A percentile compares a stretch with the other conserved stretches of the same genome.
phyloP scores from a whole-genome alignment of 164 flowering plant genomes.

The Paratinospora sagittata region DNA sequence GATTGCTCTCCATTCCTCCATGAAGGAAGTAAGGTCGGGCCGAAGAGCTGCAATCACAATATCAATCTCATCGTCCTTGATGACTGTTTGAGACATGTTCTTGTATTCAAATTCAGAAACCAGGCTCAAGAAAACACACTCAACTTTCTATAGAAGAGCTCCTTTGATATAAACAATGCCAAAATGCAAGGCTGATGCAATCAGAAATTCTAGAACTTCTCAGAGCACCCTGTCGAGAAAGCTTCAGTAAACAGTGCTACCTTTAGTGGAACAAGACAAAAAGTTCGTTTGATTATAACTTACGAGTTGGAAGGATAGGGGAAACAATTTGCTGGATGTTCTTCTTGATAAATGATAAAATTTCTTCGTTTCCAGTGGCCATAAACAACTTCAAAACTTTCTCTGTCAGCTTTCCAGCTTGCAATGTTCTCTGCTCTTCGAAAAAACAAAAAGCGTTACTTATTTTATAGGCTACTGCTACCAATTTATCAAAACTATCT shows the following conservation, averaged over 20 bases:
- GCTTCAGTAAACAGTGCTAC: slow-evolving; percentile 14
- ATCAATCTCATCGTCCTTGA: slow-evolving; percentile 63
- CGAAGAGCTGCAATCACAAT: slow-evolving; percentile 74
- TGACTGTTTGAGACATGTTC: slow-evolving; percentile 50
- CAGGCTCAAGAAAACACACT: background rate
- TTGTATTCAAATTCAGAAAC: slow-evolving; percentile 11
- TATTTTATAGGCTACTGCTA: background rate
- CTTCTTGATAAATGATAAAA: slow-evolving; percentile 44
- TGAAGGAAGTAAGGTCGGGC: slow-evolving; percentile 62
- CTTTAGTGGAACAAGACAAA: too few relatives aligned
- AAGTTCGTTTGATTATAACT: slow-evolving; percentile 21
- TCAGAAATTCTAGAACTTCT: slow-evolving; percentile 50
- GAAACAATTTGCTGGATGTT: slow-evolving; percentile 48
- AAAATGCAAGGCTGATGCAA: background rate
- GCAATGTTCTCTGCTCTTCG: slow-evolving; percentile 51
- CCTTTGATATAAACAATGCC: background rate
- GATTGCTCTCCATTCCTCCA: slow-evolving; percentile 73
- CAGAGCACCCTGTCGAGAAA: slow-evolving; percentile 68
- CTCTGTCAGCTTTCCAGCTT: slow-evolving; percentile 88
- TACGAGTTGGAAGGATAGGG: slow-evolving; percentile 90
- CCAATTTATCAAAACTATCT: too few relatives aligned
- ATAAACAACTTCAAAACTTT: slow-evolving; percentile 70
- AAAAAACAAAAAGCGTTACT: background rate
- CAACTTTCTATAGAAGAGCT: background rate
- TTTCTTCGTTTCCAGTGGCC: slow-evolving; percentile 64